Evolutionary conservation across 345 rosid genomes (phyloP).

Genomic region (Gossypium anomalum): DNA sequence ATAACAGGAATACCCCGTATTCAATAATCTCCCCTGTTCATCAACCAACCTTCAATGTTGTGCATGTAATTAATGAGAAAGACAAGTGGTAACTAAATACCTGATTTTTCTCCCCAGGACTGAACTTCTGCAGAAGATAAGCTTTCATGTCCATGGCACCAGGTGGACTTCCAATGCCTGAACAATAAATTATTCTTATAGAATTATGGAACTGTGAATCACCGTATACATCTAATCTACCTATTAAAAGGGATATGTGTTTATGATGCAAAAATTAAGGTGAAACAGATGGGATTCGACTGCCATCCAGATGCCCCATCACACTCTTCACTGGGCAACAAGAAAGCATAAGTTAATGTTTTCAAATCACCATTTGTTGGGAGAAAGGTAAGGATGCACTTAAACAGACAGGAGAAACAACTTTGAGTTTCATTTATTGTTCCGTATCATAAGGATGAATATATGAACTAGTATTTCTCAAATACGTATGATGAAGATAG

Average conservation of each 20-base stretch:
- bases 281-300: constrained; percentile 20
- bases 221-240: too few relatives aligned
- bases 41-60: too few relatives aligned
- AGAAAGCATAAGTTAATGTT: not conserved
- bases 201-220: not conserved
- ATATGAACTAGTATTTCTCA: not conserved
- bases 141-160: constrained; percentile 36
- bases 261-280: not conserved
- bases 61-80: too few relatives aligned
- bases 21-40: too few relatives aligned
- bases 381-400: not conserved
- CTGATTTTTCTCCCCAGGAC: too few relatives aligned
- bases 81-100: too few relatives aligned
- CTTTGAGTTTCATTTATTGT: not conserved
- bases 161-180: constrained; percentile 87
- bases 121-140: not conserved
- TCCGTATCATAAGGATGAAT: not conserved
- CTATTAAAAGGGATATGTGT: too few relatives aligned
- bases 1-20: too few relatives aligned
- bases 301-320: constrained; percentile 64
- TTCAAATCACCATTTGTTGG: not conserved
- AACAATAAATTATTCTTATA: not conserved
- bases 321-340: constrained; percentile 70
- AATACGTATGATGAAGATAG: not conserved
- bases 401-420: not conserved